Base-by-base conservation (phyloP, 768 basidiomycete genomes). In the Hebeloma cylindrosporum region DNA sequence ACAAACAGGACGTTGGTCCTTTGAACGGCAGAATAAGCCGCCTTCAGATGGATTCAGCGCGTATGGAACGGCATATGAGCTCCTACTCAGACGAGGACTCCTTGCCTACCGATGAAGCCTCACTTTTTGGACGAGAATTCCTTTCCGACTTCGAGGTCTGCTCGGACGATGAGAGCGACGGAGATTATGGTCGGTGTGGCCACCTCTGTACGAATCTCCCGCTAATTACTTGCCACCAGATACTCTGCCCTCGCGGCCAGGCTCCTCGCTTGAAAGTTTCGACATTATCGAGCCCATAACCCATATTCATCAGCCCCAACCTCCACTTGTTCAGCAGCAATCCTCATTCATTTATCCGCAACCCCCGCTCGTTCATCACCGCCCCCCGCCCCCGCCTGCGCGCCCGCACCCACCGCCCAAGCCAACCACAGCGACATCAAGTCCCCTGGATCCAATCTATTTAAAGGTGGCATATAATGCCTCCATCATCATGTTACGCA, bases 391-490 rank as follows among this genome's bases (percentile, higher is more conserved):
- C 11, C 36, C 42, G 11, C 17, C 28, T 27, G 22, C n/a, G n/a
- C n/a, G n/a, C n/a, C n/a, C n/a, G n/a, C n/a, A n/a, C n/a, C n/a
- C n/a, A n/a, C n/a, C n/a, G n/a, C n/a, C n/a, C 44, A 18, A 27
- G 25, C 25, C 14, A 42, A 37, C 20, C 7, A 33, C 45, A 26
- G 23, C 11, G 29, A 40, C 37, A 10, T 17, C 42, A 25, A 26
- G 39, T 7, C 25, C 42, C 9, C 23, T 31, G n/a, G 50, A 58
- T 25, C 45, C 57, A n/a, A 56, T 85, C 41, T 65, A 73, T 4
- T 73, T 88, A 69, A 88, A 88, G 63, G 86, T 79, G 4, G 73
- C 74, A 42, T 75, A 78, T 49, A 76, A 79, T 54, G 73, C 79
- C 50, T 68, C 74, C 20, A 82, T 85, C 49, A 72, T 89, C 55